Conservation (phyloP, 306 rosid species). For the Cucumis melo region DNA sequence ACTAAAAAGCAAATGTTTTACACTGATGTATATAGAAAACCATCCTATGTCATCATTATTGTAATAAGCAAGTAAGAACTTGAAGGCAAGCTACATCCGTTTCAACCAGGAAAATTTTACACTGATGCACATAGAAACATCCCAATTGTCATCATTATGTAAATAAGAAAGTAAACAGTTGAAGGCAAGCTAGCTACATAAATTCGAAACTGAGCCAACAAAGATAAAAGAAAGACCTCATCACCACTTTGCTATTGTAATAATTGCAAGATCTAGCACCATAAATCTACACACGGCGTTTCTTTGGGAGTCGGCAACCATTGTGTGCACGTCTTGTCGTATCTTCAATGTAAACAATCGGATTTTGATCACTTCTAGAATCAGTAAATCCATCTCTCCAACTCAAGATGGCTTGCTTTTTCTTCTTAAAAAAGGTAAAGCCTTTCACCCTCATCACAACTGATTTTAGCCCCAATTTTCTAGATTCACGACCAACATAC, state of each 20-base stretch:
- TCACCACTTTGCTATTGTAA: not conserved
- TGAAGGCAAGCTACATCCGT: not conserved
- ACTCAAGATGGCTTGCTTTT: conserved; percentile 56
- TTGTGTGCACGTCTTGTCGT: conserved; percentile 54
- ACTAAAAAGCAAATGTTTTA: not conserved
- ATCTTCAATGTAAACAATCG: conserved; percentile 59
- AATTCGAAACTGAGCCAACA: not conserved
- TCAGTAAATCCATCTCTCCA: conserved; percentile 60
- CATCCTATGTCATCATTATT: not conserved
- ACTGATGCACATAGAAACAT: not conserved
- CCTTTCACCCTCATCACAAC: conserved; percentile 75
- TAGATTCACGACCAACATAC: conserved; percentile 55
- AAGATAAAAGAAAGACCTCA: not conserved
- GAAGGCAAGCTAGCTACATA: not conserved
- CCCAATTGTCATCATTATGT: not conserved
- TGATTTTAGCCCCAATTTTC: conserved; percentile 51
- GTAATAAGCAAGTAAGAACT: not conserved
- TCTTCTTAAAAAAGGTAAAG: conserved; percentile 53
- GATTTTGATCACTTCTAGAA: conserved; percentile 31
- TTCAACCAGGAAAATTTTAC: too few relatives aligned
- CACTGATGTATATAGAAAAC: not conserved
- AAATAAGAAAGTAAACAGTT: not conserved
- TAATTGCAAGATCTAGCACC: not conserved
- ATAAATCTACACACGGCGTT: conserved; percentile 25
- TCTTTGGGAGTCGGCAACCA: conserved; percentile 52